Evolutionary conservation across 2,329 filamentous ascomycete species (phyloP).

Genomic region (Aspergillus novoparasiticus): DNA sequence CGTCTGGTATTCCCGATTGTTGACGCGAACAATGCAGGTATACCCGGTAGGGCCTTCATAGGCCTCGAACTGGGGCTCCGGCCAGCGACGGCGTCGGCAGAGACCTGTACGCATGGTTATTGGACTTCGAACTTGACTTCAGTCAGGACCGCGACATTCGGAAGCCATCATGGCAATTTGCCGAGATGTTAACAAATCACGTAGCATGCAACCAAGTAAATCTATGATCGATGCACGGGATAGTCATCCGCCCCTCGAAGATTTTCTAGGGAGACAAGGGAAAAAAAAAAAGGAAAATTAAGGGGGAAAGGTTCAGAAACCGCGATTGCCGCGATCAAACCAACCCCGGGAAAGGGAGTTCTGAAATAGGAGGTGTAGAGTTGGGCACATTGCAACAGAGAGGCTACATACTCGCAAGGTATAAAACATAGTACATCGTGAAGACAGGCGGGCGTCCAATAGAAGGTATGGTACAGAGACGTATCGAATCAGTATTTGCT

Average conservation of each 20-base stretch:
- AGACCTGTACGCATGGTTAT: conserved; percentile 66
- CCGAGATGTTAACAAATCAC: conserved; percentile 14
- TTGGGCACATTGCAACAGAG: conserved; percentile 23
- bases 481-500: conserved; percentile 29
- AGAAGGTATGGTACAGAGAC: conserved; percentile 19
- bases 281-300: neutral
- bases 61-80: conserved; percentile 84
- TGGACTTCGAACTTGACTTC: conserved; percentile 26
- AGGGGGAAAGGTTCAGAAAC: neutral
- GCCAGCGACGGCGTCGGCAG: conserved; percentile 92
- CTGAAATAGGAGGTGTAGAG: conserved; percentile 6
- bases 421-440: conserved; percentile 59
- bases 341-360: neutral
- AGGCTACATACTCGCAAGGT: conserved; percentile 69
- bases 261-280: neutral
- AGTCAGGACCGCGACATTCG: neutral
- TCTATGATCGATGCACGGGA: neutral
- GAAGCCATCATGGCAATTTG: conserved; percentile 8
- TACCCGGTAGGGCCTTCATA: conserved; percentile 75
- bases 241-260: neutral
- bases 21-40: conserved; percentile 89
- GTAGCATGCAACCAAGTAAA: conserved; percentile 9
- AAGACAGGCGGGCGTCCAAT: conserved; percentile 22
- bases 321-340: neutral
- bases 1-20: conserved; percentile 94